A percentile compares a stretch with the other conserved stretches of the same genome.
phyloP scores from a whole-genome alignment of 2,329 filamentous ascomycete species.

The Colletotrichum karsti region DNA sequence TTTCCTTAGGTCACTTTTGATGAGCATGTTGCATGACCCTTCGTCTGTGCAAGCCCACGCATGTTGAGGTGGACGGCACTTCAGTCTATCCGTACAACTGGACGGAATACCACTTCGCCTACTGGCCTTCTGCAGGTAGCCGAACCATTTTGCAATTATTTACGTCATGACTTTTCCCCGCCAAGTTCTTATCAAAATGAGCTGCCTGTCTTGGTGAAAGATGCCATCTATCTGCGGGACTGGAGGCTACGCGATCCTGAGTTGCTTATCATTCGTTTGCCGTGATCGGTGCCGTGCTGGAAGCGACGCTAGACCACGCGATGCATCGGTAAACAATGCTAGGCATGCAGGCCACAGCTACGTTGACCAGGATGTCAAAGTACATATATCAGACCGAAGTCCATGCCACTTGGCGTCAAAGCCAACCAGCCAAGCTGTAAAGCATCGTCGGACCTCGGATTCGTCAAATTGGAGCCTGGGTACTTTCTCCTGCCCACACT shows the following conservation, averaged over 20 bases:
- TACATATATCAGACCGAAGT: background rate
- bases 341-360: background rate
- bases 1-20: no score
- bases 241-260: background rate
- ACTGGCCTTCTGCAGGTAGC: background rate
- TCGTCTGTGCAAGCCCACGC: no score
- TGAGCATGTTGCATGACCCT: no score
- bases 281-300: background rate
- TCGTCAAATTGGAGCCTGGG: background rate
- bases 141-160: background rate
- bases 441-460: background rate
- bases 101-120: background rate
- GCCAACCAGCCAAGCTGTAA: background rate
- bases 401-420: background rate
- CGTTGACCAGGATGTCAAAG: background rate
- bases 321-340: constrained; percentile 10
- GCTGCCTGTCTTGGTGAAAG: constrained; percentile 17
- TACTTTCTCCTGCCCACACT: background rate
- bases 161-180: constrained; percentile 23
- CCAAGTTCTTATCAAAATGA: constrained; percentile 8
- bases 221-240: background rate
- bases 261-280: constrained; percentile 11
- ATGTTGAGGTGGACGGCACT: no score
- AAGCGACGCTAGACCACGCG: background rate
- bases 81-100: no score